These are phyloP conservation scores for Epithele typhae DNA, from an alignment of 768 basidiomycete species.

Conservation along the genomic window DNA sequence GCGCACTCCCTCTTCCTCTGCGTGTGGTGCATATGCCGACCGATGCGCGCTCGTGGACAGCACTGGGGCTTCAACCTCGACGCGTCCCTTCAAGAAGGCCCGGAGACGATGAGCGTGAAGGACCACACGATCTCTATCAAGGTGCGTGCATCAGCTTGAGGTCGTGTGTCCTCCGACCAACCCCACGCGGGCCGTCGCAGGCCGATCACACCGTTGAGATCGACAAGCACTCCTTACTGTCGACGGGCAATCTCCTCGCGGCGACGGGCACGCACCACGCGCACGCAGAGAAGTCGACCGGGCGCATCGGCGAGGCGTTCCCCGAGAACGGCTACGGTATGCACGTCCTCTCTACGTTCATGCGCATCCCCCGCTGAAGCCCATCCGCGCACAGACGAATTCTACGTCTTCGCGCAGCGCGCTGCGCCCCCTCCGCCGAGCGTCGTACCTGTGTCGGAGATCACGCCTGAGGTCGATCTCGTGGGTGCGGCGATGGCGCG, in stretches of 20 bases:
- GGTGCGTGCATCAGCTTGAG: slow-evolving; percentile 17
- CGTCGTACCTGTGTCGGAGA: slow-evolving; percentile 40
- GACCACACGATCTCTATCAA: slow-evolving; percentile 42
- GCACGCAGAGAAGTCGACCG: slow-evolving; percentile 20
- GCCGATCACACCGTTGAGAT: slow-evolving; percentile 53
- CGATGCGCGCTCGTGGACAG: slow-evolving; percentile 27
- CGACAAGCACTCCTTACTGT: slow-evolving; percentile 42
- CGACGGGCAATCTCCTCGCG: slow-evolving; percentile 48
- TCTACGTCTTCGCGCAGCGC: slow-evolving; percentile 45
- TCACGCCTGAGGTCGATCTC: slow-evolving; percentile 43
- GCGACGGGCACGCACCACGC: slow-evolving; percentile 45
- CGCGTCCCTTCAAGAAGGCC: slow-evolving; percentile 48
- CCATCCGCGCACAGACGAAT: slow-evolving; percentile 45
- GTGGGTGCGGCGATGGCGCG: slow-evolving; percentile 39
- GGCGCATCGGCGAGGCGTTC: slow-evolving; percentile 49
- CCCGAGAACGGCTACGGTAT: slow-evolving; percentile 62
- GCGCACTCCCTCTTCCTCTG: slow-evolving; percentile 12
- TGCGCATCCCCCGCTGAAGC: too few relatives aligned
- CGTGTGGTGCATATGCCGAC: neutral
- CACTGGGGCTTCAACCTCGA: slow-evolving; percentile 85
- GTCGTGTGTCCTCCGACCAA: neutral
- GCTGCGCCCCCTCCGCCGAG: slow-evolving; percentile 38
- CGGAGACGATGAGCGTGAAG: slow-evolving; percentile 45
- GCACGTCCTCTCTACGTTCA: slow-evolving; percentile 8
- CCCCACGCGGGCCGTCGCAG: slow-evolving; percentile 23